Base-by-base conservation (phyloP, 371 early-diverging fungal species). In the Mucor indicus region DNA sequence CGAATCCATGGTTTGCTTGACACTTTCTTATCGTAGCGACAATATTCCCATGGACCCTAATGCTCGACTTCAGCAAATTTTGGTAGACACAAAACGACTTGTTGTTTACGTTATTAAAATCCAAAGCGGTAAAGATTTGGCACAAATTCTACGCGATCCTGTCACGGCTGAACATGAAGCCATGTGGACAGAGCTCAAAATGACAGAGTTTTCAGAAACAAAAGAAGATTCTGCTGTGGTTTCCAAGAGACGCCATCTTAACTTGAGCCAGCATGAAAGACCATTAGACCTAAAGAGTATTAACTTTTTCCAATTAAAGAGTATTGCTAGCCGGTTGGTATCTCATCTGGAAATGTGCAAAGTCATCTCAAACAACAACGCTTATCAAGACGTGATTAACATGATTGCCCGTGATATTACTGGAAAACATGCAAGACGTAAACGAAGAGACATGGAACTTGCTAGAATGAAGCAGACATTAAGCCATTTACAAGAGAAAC, bases 371-470 rank as follows among this genome's bases (percentile, higher is more conserved):
- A 50, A 35, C 19, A 40, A 55, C 22, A 60, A 69, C 13, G 44
- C 40, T 17, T 95, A 93, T 65, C 96, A 96, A 67, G 89, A 86
- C 23, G 83, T 98, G 72, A 75, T 98, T 38, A 94, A 91, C 52
- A 74, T 88, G 42, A 94, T 98, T 58, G 96, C 92, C 1, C 75
- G 72, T 41, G 96, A 96, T 60, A 92, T 98, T 68, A 83, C 93
- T 17, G 93, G 90, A 49, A 96, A 96, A 69, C 90, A 93, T 53
- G 76, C 87, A 13, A 84, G 95, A 7, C 85, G 96, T 22, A 61
- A 81, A 29, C 85, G 89, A 55, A 80, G 95, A 16, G 74, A 83
- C 4, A 59, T 67, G 1, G 98, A 98, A 54, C 58, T 92, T 38
- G 57, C 67, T 15, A 77, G 83, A 31, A 77, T 96, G 44, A 76